A percentile compares a stretch with the other conserved stretches of the same genome.
Evolutionary conservation across 805 yeast species (phyloP).

Genomic region (Candida succiphila): DNA sequence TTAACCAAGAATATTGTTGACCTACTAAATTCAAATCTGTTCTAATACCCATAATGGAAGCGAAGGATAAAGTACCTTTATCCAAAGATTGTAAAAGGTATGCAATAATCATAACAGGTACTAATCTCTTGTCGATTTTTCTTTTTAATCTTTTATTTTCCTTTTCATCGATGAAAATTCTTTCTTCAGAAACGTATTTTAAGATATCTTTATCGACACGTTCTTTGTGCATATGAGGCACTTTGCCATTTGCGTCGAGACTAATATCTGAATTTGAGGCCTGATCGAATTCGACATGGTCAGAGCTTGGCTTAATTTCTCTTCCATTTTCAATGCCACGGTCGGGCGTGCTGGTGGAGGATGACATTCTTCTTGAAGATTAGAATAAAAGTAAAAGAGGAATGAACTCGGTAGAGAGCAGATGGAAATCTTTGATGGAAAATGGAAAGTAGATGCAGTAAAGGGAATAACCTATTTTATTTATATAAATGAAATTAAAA

Average conservation of each 20-base stretch:
- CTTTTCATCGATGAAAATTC: conserved; percentile 1
- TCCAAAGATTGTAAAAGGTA: conserved; percentile 25
- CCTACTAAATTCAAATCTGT: conserved; percentile 27
- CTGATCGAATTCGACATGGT: background rate
- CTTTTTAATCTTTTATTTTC: conserved; percentile 11
- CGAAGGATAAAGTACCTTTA: conserved; percentile 28
- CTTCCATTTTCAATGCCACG: too few relatives aligned
- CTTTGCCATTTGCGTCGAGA: background rate
- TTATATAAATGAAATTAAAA: too few relatives aligned
- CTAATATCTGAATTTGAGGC: background rate
- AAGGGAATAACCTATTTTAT: too few relatives aligned
- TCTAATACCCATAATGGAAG: conserved; percentile 31
- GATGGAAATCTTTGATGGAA: too few relatives aligned
- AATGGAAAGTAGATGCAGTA: too few relatives aligned
- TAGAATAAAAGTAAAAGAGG: too few relatives aligned
- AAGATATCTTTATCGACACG: conserved; percentile 3
- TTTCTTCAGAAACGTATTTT: conserved; percentile 2
- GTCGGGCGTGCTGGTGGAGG: too few relatives aligned
- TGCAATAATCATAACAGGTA: conserved; percentile 37
- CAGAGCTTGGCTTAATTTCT: background rate
- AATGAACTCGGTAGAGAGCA: too few relatives aligned
- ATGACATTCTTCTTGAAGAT: too few relatives aligned
- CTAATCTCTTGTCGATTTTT: conserved; percentile 38
- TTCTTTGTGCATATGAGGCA: conserved; percentile 1
- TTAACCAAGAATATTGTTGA: conserved; percentile 36